Conservation (phyloP, 2,329 filamentous ascomycete genomes). For the Aspergillus nomiae region DNA sequence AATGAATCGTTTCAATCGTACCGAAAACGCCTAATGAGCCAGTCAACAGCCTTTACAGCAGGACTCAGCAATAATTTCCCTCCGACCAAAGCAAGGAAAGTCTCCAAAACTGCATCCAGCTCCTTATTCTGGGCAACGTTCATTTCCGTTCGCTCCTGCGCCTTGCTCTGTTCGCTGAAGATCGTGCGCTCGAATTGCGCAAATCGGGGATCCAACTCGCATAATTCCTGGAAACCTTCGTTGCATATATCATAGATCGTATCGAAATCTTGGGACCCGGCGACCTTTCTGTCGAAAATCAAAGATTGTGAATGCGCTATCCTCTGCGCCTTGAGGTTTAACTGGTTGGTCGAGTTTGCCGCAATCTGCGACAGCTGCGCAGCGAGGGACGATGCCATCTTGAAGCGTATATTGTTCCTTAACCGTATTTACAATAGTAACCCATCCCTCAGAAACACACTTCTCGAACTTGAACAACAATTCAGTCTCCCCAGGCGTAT, state of each 20-base stretch:
- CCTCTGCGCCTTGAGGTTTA: slow-evolving; percentile 92
- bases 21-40: slow-evolving; percentile 89
- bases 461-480: slow-evolving; percentile 7
- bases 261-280: slow-evolving; percentile 86
- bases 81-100: slow-evolving; percentile 79
- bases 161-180: slow-evolving; percentile 92
- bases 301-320: slow-evolving; percentile 90
- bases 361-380: slow-evolving; percentile 93
- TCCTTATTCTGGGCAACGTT: slow-evolving; percentile 78
- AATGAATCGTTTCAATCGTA: slow-evolving; percentile 43
- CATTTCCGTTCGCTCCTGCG: slow-evolving; percentile 84
- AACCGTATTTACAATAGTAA: slow-evolving; percentile 15
- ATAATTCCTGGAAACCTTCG: slow-evolving; percentile 89
- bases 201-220: slow-evolving; percentile 81
- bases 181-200: slow-evolving; percentile 71
- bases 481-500: neutral
- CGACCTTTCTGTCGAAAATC: slow-evolving; percentile 84
- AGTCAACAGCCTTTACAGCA: slow-evolving; percentile 88
- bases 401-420: slow-evolving; percentile 22
- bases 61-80: slow-evolving; percentile 79
- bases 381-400: slow-evolving; percentile 83
- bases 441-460: slow-evolving; percentile 23
- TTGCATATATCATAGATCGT: slow-evolving; percentile 82
- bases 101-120: slow-evolving; percentile 74
- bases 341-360: slow-evolving; percentile 81